These are phyloP conservation scores for Coemansia furcata DNA, from an alignment of 192 early-diverging fungal genomes.

Conservation along the genomic window DNA sequence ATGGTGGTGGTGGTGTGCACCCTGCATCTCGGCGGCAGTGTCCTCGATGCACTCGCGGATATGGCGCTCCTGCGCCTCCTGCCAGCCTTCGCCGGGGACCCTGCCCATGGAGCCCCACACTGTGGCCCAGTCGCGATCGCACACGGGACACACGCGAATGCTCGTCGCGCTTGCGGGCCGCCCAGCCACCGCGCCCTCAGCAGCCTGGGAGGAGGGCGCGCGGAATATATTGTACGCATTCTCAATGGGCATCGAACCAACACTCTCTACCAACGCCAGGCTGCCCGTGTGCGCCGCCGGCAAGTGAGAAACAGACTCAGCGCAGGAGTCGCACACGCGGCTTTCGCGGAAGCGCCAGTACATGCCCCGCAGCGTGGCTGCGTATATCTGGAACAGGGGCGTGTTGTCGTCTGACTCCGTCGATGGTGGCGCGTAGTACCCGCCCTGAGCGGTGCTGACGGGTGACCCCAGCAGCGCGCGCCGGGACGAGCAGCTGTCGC, in stretches of 20 bases:
- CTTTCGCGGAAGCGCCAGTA: slow-evolving; percentile 40
- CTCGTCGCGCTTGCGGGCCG: slow-evolving; percentile 25
- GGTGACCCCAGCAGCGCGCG: slow-evolving; percentile 56
- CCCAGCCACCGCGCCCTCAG: too few species aligned
- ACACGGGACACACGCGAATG: slow-evolving; percentile 40
- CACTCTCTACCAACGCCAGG: slow-evolving; percentile 12
- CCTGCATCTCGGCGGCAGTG: slow-evolving; percentile 45
- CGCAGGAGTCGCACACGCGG: slow-evolving; percentile 64
- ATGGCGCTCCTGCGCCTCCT: slow-evolving; percentile 52
- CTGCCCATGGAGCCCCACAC: slow-evolving; percentile 36
- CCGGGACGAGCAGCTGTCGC: slow-evolving; percentile 71
- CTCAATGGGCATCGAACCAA: slow-evolving; percentile 18
- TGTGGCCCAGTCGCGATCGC: slow-evolving; percentile 34
- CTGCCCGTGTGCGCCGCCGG: slow-evolving; percentile 10
- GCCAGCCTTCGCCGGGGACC: slow-evolving; percentile 48
- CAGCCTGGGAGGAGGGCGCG: background rate
- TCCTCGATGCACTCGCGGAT: slow-evolving; percentile 41
- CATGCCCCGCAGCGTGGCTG: background rate
- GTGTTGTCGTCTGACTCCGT: slow-evolving; percentile 20
- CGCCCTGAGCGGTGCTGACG: slow-evolving; percentile 26
- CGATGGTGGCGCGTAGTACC: slow-evolving; percentile 11
- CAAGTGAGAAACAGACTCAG: slow-evolving; percentile 23
- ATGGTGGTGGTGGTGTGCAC: slow-evolving; percentile 1
- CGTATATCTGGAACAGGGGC: slow-evolving; percentile 28
- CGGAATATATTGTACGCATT: slow-evolving; percentile 42